Percentiles rank a stretch among this genome's conserved stretches.
phyloP scores from a whole-genome alignment of 306 rosid genomes.

The Rubus parviflorus region DNA sequence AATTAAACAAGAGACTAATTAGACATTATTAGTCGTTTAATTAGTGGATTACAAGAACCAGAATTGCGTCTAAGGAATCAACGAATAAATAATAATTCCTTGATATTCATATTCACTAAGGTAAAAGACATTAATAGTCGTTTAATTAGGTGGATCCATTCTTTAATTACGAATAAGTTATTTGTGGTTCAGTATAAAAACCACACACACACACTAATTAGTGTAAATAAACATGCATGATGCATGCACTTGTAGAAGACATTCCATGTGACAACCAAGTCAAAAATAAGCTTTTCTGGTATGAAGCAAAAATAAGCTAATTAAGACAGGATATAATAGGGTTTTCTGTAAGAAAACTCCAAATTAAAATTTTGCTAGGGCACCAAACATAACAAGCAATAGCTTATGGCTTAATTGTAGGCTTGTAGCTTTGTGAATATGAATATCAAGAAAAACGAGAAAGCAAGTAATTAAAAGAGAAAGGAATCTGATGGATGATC shows the following conservation, averaged over 20 bases:
- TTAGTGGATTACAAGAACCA: not conserved
- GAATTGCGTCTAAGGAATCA: not conserved
- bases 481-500: not conserved
- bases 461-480: not conserved
- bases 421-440: not conserved
- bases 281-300: not conserved
- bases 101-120: too few species aligned
- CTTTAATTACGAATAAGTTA: too few species aligned
- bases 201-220: too few species aligned
- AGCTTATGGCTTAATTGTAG: too few species aligned
- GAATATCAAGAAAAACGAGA: not conserved
- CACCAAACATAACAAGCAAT: not conserved
- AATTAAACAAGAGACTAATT: not conserved
- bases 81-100: too few species aligned
- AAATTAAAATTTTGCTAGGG: too few species aligned
- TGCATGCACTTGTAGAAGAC: slow-evolving; percentile 9
- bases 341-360: not conserved
- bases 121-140: too few species aligned
- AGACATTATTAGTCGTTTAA: not conserved
- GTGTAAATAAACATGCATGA: too few species aligned
- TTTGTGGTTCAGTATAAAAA: too few species aligned
- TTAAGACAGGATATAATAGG: not conserved
- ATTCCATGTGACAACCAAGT: not conserved
- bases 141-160: too few species aligned
- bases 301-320: not conserved